Evolutionary conservation across 148 eudicot species (phyloP).

Genomic region (Gaultheria prostrata): DNA sequence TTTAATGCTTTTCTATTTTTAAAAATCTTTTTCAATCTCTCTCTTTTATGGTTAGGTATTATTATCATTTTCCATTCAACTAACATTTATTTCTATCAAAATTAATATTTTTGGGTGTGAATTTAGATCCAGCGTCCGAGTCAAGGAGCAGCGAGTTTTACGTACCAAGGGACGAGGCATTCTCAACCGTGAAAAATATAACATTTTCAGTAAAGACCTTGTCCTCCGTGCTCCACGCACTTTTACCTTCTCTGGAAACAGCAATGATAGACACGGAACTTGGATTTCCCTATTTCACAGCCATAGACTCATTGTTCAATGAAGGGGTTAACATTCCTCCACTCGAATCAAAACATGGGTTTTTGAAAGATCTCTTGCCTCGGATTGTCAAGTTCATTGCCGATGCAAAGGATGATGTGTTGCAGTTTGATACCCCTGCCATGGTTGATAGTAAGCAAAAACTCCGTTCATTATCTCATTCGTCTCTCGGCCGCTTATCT

Average conservation of each 20-base stretch:
- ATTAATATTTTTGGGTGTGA: not conserved
- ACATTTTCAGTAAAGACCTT: conserved; percentile 56
- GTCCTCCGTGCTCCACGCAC: conserved; percentile 51
- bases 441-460: conserved; percentile 37
- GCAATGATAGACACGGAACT: conserved; percentile 30
- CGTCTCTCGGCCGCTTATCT: not conserved
- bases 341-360: not conserved
- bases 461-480: no score
- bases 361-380: conserved; percentile 36
- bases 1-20: no score
- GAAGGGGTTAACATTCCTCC: conserved; percentile 50
- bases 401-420: conserved; percentile 21
- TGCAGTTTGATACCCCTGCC: conserved; percentile 56
- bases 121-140: conserved; percentile 55
- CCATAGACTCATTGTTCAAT: conserved; percentile 50
- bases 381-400: conserved; percentile 41
- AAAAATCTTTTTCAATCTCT: no score
- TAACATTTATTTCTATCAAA: not conserved
- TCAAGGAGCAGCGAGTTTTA: conserved; percentile 36
- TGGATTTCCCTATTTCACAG: conserved; percentile 59
- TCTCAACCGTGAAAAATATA: conserved; percentile 54
- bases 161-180: conserved; percentile 79
- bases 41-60: no score
- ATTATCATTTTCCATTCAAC: not conserved
- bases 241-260: conserved; percentile 50